Evolutionary conservation across 805 yeast genomes (phyloP), one percentile per base, ranked within the genome.

Genomic region (Wickerhamiella spandovensis): DNA sequence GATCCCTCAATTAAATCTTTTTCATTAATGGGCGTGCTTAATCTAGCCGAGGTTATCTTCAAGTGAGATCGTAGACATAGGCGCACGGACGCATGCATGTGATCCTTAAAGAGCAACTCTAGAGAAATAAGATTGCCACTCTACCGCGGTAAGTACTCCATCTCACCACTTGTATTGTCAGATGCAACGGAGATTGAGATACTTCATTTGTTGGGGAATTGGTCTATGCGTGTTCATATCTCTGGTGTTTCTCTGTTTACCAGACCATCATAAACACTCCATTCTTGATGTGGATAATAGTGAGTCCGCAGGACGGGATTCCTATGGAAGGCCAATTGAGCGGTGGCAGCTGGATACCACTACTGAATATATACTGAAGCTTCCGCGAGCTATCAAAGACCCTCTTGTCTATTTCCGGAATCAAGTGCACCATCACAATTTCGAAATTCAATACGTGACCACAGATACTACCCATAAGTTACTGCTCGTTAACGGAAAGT

Each of bases 401-500:
- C 15, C 6, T 13, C 10, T n/a, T 5, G 13, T 3, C 35, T 48
- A 49, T 52, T 4, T 2, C 20, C 13, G 20, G 5, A 9, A 3
- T 9, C 57, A 56, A 30, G 53, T 48, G 17, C 48, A 51, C 17
- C 43, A 43, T 5, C 47, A 52, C 41, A 43, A 49, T 2, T 48
- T 54, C 21, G 38, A 38, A 5, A 37, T n/a, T 43, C 18, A 15
- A 15, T 17, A 45, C 23, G 17, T 41, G 32, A 18, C 23, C 5
- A n/a, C 20, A 3, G 32, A 18, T 5, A 43, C 23, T 9, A 43
- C n/a, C 5, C 39, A 35, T n/a, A 12, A 39, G 4, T n/a, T 39
- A 3, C 13, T 22, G 3, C 32, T 43, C 9, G 21, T 74, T 49
- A 74, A 74, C 49, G 72, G 73, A 30, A 54, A 65, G 49, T 73